A percentile compares a stretch with the other conserved stretches of the same genome.
Evolutionary conservation across 1,284 basidiomycete genomes (phyloP).

Genomic region (Stereum hirsutum): DNA sequence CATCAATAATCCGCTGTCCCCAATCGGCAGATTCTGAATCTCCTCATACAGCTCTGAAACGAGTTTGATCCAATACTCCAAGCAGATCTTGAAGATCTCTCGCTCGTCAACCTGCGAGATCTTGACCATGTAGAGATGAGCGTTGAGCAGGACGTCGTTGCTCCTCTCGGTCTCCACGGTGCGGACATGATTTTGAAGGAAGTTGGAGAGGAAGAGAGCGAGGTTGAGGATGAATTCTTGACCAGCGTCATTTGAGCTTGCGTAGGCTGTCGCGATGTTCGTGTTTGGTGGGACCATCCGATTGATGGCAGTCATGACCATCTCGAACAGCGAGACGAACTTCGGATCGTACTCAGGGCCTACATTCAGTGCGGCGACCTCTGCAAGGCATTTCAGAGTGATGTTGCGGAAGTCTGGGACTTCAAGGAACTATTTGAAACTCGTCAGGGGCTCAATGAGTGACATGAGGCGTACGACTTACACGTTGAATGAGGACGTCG

Average conservation of each 20-base stretch:
- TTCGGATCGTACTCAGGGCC: conserved; percentile 99
- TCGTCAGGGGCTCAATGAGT: conserved; percentile 3
- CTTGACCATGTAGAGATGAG: conserved; percentile 98
- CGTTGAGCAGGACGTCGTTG: conserved; percentile 91
- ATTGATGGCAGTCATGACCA: conserved; percentile 96
- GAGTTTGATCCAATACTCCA: conserved; percentile 99
- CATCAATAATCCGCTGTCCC: conserved; percentile 91
- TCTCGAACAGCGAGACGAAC: conserved; percentile 95
- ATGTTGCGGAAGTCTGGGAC: conserved; percentile 96
- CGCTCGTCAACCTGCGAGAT: conserved; percentile 97
- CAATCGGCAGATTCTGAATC: conserved; percentile 86
- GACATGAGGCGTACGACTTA: conserved; percentile 30
- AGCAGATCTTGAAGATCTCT: conserved; percentile 98
- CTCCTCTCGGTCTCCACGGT: conserved; percentile 90
- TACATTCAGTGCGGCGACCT: conserved; percentile 91
- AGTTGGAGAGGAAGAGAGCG: conserved; percentile 94
- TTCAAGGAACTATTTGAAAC: conserved; percentile 83
- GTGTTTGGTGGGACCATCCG: conserved; percentile 97
- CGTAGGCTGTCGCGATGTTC: conserved; percentile 90
- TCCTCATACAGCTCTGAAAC: conserved; percentile 98
- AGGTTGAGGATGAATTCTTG: conserved; percentile 98
- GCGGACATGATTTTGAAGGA: conserved; percentile 86
- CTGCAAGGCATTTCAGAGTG: conserved; percentile 95
- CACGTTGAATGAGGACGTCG: conserved; percentile 84
- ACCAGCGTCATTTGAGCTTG: conserved; percentile 84